Conservation (phyloP, 345 rosid genomes). For the Syzygium oleosum region DNA sequence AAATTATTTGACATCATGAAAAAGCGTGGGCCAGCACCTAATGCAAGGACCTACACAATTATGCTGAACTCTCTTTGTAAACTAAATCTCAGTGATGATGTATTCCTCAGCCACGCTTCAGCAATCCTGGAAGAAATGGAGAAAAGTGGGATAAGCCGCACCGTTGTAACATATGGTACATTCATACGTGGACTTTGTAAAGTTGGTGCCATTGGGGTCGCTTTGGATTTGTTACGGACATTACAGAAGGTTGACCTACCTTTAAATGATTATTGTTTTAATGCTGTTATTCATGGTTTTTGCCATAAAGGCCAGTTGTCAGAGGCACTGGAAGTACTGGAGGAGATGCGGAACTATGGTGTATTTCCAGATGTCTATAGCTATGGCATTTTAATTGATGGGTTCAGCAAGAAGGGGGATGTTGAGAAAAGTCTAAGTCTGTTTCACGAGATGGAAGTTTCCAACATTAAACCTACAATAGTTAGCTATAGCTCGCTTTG, state of each 20-base stretch:
- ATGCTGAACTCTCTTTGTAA: constrained; percentile 37
- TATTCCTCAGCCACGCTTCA: constrained; percentile 13
- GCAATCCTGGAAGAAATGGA: constrained; percentile 33
- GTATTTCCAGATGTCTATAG: constrained; percentile 32
- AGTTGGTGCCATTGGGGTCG: constrained; percentile 21
- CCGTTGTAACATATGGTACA: constrained; percentile 30
- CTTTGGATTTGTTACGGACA: constrained; percentile 16
- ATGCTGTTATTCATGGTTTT: constrained; percentile 44
- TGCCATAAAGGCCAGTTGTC: constrained; percentile 30
- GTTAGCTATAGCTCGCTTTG: constrained; percentile 30
- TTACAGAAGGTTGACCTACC: constrained; percentile 11
- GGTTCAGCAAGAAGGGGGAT: constrained; percentile 36
- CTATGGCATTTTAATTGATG: constrained; percentile 44
- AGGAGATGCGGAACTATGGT: constrained; percentile 35
- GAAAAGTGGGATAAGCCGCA: constrained; percentile 21
- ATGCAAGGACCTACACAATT: constrained; percentile 40
- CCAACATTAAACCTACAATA: constrained; percentile 25
- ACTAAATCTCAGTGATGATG: constrained; percentile 9
- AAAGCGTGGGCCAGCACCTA: constrained; percentile 35
- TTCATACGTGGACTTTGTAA: constrained; percentile 39
- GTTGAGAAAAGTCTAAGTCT: constrained; percentile 20
- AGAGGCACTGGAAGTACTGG: constrained; percentile 26
- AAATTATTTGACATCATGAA: constrained; percentile 29
- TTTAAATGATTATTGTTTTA: constrained; percentile 37
- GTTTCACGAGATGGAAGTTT: constrained; percentile 29